phyloP scores from a whole-genome alignment of 768 basidiomycete genomes.

The Termitomyces sp. region DNA sequence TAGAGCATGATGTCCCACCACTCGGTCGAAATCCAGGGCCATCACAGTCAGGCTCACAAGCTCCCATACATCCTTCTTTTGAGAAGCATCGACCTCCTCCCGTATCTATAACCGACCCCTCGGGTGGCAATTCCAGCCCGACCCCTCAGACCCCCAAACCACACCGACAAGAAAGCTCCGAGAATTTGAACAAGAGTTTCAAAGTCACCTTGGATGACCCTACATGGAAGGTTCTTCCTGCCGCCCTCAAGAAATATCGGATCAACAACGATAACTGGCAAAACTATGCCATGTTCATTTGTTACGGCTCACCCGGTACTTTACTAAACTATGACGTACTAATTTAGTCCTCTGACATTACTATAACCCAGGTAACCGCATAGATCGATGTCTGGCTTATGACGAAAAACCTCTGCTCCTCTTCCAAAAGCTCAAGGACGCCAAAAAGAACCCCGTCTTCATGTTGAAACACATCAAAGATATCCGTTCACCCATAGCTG shows the following conservation, averaged over 20 bases:
- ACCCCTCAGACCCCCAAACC: slow-evolving; percentile 39
- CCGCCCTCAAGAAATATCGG: slow-evolving; percentile 97
- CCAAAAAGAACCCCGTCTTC: slow-evolving; percentile 97
- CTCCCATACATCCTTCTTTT: slow-evolving; percentile 14
- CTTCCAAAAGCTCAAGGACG: slow-evolving; percentile 96
- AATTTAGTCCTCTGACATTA: neutral
- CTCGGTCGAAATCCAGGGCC: slow-evolving; percentile 24
- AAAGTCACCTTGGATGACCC: slow-evolving; percentile 98
- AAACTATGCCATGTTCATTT: slow-evolving; percentile 99
- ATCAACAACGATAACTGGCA: slow-evolving; percentile 99
- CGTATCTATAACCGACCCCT: slow-evolving; percentile 29
- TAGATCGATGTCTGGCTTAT: slow-evolving; percentile 93
- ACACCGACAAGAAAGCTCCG: slow-evolving; percentile 60
- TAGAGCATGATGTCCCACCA: slow-evolving; percentile 63
- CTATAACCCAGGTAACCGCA: slow-evolving; percentile 53
- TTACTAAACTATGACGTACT: neutral
- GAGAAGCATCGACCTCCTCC: slow-evolving; percentile 31
- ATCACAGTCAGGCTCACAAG: slow-evolving; percentile 20
- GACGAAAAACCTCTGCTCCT: slow-evolving; percentile 97
- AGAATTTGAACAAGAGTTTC: slow-evolving; percentile 83
- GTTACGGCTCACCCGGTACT: slow-evolving; percentile 89
- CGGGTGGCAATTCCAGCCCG: slow-evolving; percentile 22
- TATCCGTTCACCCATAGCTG: slow-evolving; percentile 94
- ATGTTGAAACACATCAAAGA: slow-evolving; percentile 98
- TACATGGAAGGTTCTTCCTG: slow-evolving; percentile 97